Evolutionary conservation across 768 basidiomycete species (phyloP).

Genomic region (Pulveroboletus sp.): DNA sequence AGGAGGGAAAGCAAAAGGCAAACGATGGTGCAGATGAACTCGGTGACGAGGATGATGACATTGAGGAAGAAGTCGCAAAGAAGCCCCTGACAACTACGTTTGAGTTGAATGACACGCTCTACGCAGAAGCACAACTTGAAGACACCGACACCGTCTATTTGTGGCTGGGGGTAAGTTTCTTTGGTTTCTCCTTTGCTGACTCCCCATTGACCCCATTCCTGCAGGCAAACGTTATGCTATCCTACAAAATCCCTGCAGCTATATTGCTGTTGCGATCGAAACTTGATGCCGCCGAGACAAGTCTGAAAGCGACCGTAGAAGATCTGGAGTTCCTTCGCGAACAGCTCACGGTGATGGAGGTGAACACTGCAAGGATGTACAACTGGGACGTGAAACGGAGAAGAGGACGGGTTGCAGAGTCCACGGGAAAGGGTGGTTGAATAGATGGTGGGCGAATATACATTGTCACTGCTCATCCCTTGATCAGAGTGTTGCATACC

Average conservation of each 20-base stretch:
- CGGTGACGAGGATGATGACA: constrained; percentile 51
- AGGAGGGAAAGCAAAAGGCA: constrained; percentile 59
- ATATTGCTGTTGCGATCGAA: constrained; percentile 70
- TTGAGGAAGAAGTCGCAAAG: constrained; percentile 29
- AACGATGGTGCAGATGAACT: constrained; percentile 37
- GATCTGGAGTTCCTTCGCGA: constrained; percentile 92
- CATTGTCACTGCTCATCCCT: background rate
- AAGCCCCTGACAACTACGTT: constrained; percentile 79
- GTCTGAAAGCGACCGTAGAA: constrained; percentile 65
- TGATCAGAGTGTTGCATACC: background rate
- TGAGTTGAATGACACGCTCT: constrained; percentile 94
- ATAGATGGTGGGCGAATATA: background rate
- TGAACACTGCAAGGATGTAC: constrained; percentile 91
- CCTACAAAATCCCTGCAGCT: constrained; percentile 82
- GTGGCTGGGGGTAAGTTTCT: constrained; percentile 83
- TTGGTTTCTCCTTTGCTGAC: background rate
- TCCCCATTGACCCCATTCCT: background rate
- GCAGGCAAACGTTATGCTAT: constrained; percentile 97
- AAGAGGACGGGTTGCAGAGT: constrained; percentile 46
- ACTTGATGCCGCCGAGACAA: constrained; percentile 62
- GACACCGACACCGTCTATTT: constrained; percentile 87
- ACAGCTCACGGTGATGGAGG: constrained; percentile 95
- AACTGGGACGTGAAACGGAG: constrained; percentile 93
- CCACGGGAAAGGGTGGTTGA: constrained; percentile 15
- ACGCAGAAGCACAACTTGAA: constrained; percentile 83